Evolutionary conservation across 1,284 basidiomycete species (phyloP), one percentile per base, ranked within the genome.

Genomic region (Bondarzewia mesenterica): DNA sequence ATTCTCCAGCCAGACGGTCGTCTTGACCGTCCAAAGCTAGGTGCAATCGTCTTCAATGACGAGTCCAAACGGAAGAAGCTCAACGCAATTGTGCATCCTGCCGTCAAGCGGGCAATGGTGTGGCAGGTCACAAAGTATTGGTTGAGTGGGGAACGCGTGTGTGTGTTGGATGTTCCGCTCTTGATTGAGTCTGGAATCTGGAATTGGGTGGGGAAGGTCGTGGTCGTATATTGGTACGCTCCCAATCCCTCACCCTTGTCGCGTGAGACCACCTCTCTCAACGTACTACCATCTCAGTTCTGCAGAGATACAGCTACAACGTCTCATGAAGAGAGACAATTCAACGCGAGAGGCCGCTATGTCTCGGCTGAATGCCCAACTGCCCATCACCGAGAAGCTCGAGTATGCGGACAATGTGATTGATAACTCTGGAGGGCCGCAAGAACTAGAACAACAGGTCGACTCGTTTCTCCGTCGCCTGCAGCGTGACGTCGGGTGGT

Each of bases 161-260:
- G 89, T 51, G 75, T 99, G 2, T 69, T 98, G 51, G 95, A 98
- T 64, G 89, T 97, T 6, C 95, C 95, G n/a, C 67, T 98, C 45
- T 71, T 98, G 49, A 87, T 99, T 50, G 95, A 99, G 64, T 85
- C 90, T 1, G 85, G 86, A 1, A 63, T 98, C 46, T 93, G 89
- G 83, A 82, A 78, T 60, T 89, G 80, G 72, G 89, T 94, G 48
- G 93, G 85, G 2, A 78, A 79, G 56, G 80, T 94, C 8, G 77
- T 94, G 3, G 80, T 99, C 15, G 93, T 97, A 2, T 96, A 90
- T 59, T 93, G 87, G 91, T 92, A 52, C 50, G 83, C 66, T 8
- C 43, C 5, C 41, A 18, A 26, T 37, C 25, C 22, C 29, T 16
- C 20, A 10, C 25, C 26, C 21, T 42, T 35, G 10, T 15, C 27